These are phyloP conservation scores for Thyridium curvatum DNA, from an alignment of 2,329 filamentous ascomycete species.

Conservation along the genomic window DNA sequence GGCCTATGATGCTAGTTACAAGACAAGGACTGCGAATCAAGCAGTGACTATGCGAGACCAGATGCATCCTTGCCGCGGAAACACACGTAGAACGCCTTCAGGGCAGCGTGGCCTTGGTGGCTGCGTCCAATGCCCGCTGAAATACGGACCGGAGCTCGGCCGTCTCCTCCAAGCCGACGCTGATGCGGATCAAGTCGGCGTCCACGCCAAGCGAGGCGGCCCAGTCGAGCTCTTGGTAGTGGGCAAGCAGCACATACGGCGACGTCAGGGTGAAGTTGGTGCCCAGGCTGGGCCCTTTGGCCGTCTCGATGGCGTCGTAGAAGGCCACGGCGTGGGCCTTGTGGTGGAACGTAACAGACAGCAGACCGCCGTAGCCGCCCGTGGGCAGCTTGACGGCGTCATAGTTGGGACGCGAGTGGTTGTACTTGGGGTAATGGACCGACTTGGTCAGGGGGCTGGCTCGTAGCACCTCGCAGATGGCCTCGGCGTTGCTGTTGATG, in stretches of 20 bases:
- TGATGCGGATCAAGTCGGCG: constrained; percentile 73
- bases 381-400: constrained; percentile 67
- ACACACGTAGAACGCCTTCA: no score
- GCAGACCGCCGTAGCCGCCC: constrained; percentile 83
- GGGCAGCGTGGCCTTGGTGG: constrained; percentile 19
- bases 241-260: constrained; percentile 86
- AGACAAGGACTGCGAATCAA: no score
- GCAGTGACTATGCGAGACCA: no score
- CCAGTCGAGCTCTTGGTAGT: constrained; percentile 92
- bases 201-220: constrained; percentile 76
- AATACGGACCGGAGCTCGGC: constrained; percentile 59
- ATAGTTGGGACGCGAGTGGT: constrained; percentile 48
- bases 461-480: constrained; percentile 67
- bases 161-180: constrained; percentile 81
- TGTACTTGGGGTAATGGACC: constrained; percentile 81
- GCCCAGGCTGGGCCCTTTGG: constrained; percentile 90
- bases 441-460: constrained; percentile 60
- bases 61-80: no score
- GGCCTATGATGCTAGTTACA: no score
- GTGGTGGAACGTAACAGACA: constrained; percentile 75
- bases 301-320: constrained; percentile 78
- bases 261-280: constrained; percentile 94
- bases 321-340: constrained; percentile 70
- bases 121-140: constrained; percentile 60
- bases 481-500: constrained; percentile 80